Percentiles rank a stretch among this genome's conserved stretches.
These are phyloP conservation scores for Echria macrotheca DNA, from an alignment of 495 filamentous ascomycete species.

Conservation along the genomic window DNA sequence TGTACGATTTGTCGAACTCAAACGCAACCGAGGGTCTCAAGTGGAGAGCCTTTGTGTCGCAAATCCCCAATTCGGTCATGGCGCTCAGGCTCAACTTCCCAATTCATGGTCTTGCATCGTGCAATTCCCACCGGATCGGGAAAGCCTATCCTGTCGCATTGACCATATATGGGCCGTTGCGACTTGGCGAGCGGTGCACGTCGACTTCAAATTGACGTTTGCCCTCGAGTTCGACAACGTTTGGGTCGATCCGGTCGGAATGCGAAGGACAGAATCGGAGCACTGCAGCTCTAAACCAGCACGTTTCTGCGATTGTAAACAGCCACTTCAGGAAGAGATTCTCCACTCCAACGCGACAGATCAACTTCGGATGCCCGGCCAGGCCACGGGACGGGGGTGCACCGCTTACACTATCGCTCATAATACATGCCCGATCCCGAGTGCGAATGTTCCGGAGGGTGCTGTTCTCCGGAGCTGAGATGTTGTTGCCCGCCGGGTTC, in stretches of 20 bases:
- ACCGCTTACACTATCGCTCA: slow-evolving; percentile 14
- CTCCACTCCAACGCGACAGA: background rate
- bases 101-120: slow-evolving; percentile 20
- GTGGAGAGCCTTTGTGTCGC: slow-evolving; percentile 21
- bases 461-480: slow-evolving; percentile 20
- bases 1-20: slow-evolving; percentile 1
- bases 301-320: background rate
- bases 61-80: slow-evolving; percentile 26
- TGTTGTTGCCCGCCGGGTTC: slow-evolving; percentile 27
- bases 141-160: slow-evolving; percentile 12
- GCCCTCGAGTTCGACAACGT: too few species aligned
- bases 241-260: too few species aligned
- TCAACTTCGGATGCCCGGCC: background rate
- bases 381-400: too few species aligned
- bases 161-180: slow-evolving; percentile 6
- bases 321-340: too few species aligned
- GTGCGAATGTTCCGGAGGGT: slow-evolving; percentile 24
- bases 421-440: slow-evolving; percentile 30
- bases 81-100: slow-evolving; percentile 26
- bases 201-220: too few species aligned
- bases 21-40: slow-evolving; percentile 20
- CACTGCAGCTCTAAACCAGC: too few species aligned
- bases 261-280: too few species aligned
- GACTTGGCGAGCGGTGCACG: background rate
- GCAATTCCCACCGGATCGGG: slow-evolving; percentile 14